These are phyloP conservation scores for Delonix regia DNA, from an alignment of 306 rosid genomes.

Conservation along the genomic window DNA sequence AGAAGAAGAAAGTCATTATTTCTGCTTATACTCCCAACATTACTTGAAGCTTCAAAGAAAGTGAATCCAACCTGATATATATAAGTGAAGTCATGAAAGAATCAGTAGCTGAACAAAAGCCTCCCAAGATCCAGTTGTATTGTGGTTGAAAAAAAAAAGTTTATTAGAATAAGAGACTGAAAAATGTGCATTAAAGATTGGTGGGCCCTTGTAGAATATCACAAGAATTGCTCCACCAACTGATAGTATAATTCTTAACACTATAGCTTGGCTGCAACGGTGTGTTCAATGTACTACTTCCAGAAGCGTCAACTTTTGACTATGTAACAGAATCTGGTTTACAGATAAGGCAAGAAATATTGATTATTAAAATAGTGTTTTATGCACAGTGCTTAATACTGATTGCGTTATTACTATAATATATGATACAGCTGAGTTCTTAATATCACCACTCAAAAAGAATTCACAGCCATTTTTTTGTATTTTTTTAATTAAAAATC, in stretches of 20 bases:
- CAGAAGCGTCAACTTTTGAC: neutral
- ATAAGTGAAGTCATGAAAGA: conserved; percentile 35
- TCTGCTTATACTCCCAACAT: too few species aligned
- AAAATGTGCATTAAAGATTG: conserved; percentile 24
- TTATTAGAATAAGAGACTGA: neutral
- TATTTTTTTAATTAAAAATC: too few species aligned
- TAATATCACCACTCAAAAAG: too few species aligned
- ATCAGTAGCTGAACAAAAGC: conserved; percentile 35
- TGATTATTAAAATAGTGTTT: too few species aligned
- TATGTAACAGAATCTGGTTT: too few species aligned
- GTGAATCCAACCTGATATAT: conserved; percentile 45
- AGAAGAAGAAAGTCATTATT: too few species aligned
- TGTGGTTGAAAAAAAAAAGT: conserved; percentile 31
- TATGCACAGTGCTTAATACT: too few species aligned
- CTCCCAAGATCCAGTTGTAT: conserved; percentile 45
- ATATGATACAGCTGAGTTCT: too few species aligned
- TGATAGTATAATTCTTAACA: conserved; percentile 48
- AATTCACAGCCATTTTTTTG: too few species aligned
- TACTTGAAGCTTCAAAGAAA: too few species aligned
- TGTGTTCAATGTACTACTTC: conserved; percentile 46
- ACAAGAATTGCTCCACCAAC: conserved; percentile 53
- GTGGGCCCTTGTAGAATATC: conserved; percentile 54
- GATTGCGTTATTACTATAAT: too few species aligned
- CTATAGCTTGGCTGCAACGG: conserved; percentile 49
- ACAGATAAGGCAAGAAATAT: too few species aligned